Percentiles rank a stretch among this genome's conserved stretches.
phyloP scores from a whole-genome alignment of 805 yeast species.

The Metschnikowia borealis region DNA sequence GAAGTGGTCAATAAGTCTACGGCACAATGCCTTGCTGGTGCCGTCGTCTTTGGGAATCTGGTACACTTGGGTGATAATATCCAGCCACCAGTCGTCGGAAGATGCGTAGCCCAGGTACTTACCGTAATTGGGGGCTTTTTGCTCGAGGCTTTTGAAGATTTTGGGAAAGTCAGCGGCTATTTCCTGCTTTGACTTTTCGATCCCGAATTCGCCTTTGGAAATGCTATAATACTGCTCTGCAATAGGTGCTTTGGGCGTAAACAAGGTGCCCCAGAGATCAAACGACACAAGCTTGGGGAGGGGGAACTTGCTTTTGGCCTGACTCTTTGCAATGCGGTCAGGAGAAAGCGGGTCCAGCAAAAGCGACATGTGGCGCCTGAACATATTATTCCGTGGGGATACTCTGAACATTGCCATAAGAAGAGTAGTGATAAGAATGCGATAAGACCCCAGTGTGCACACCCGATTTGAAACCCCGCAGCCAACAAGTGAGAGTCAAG shows the following conservation, averaged over 20 bases:
- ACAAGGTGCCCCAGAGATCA: conserved; percentile 68
- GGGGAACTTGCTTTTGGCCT: conserved; percentile 19
- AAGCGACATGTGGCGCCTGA: conserved; percentile 3
- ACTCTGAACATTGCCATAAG: not conserved
- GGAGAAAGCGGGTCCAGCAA: conserved; percentile 14
- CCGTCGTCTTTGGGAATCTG: conserved; percentile 22
- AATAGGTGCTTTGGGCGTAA: conserved; percentile 53
- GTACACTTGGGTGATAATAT: conserved; percentile 44
- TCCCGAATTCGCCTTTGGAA: conserved; percentile 41
- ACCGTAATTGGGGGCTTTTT: conserved; percentile 61
- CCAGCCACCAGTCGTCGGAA: conserved; percentile 55
- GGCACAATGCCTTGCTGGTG: conserved; percentile 36
- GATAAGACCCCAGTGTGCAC: conserved; percentile 1
- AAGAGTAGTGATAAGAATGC: conserved; percentile 3
- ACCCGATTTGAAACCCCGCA: not conserved
- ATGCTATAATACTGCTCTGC: conserved; percentile 50
- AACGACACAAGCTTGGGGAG: conserved; percentile 53
- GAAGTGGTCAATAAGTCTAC: conserved; percentile 46
- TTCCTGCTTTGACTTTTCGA: conserved; percentile 26
- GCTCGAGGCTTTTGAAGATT: conserved; percentile 33
- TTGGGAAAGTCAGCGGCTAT: conserved; percentile 24
- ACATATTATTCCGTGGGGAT: not conserved
- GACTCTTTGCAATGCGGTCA: conserved; percentile 14
- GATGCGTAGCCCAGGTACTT: conserved; percentile 27
- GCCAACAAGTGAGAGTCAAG: too few species aligned